Evolutionary conservation across 2,329 filamentous ascomycete species (phyloP).

Genomic region (Aspergillus quadrilineatus): DNA sequence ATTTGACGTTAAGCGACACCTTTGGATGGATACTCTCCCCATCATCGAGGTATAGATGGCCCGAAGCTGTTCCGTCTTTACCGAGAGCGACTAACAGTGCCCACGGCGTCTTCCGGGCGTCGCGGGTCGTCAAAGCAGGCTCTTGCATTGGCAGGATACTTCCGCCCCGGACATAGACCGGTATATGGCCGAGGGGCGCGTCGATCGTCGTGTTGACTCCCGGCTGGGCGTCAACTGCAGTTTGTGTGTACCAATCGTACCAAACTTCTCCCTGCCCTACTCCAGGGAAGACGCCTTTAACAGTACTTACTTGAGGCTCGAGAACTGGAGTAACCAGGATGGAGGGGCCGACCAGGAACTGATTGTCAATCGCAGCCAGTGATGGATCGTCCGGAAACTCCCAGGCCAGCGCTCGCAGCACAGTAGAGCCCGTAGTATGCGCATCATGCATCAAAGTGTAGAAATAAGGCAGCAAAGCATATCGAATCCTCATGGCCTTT

Average conservation of each 20-base stretch:
- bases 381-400: conserved; percentile 71
- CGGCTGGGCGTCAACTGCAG: conserved; percentile 51
- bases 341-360: conserved; percentile 69
- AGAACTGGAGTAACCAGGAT: conserved; percentile 69
- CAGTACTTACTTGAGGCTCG: conserved; percentile 58
- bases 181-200: conserved; percentile 67
- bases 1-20: conserved; percentile 55
- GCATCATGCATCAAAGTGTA: conserved; percentile 72
- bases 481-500: conserved; percentile 68
- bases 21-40: conserved; percentile 64
- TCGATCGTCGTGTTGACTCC: conserved; percentile 60
- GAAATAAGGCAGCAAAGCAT: conserved; percentile 69
- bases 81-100: conserved; percentile 64
- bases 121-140: conserved; percentile 65
- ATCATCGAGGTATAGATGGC: conserved; percentile 71
- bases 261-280: conserved; percentile 60
- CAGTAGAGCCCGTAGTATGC: conserved; percentile 64
- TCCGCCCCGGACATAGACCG: conserved; percentile 69
- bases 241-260: conserved; percentile 79
- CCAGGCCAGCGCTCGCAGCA: conserved; percentile 72
- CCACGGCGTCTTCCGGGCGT: conserved; percentile 65
- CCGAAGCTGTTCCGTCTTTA: conserved; percentile 55
- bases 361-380: conserved; percentile 64
- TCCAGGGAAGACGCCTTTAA: conserved; percentile 70
- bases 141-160: conserved; percentile 67